Conservation (phyloP, 805 yeast species). For the Starmerella scarabaei region DNA sequence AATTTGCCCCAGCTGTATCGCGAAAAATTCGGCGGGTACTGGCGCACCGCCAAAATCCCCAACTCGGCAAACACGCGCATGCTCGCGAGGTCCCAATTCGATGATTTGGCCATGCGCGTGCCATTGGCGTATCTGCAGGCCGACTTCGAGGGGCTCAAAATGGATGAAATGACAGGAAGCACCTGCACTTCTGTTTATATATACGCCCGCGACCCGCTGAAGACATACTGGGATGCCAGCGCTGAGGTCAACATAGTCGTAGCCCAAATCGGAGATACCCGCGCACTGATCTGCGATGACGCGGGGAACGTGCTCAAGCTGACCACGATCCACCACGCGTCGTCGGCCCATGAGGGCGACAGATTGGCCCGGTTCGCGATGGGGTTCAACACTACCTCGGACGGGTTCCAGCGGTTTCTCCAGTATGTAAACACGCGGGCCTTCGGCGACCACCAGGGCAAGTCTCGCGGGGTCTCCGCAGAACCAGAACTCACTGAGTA, state of each 20-base stretch:
- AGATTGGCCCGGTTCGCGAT: constrained; percentile 54
- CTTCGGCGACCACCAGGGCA: constrained; percentile 78
- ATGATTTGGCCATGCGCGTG: constrained; percentile 48
- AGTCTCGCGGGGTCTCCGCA: constrained; percentile 72
- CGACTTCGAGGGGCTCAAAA: constrained; percentile 43
- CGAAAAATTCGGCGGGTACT: constrained; percentile 60
- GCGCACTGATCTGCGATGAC: constrained; percentile 72
- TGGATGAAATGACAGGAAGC: constrained; percentile 37
- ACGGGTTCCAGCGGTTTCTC: constrained; percentile 79
- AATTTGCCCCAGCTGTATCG: constrained; percentile 43
- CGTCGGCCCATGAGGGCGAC: constrained; percentile 61
- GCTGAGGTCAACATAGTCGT: constrained; percentile 56
- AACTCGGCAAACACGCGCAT: constrained; percentile 31
- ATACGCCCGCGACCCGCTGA: constrained; percentile 33
- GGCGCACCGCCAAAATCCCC: constrained; percentile 40
- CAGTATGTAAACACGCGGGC: constrained; percentile 83
- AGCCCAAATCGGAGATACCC: constrained; percentile 89
- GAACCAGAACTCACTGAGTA: constrained; percentile 64
- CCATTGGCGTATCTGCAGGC: constrained; percentile 53
- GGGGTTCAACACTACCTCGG: constrained; percentile 66
- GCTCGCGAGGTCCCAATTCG: constrained; percentile 26
- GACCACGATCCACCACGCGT: constrained; percentile 76
- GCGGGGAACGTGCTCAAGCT: constrained; percentile 67
- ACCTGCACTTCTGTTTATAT: constrained; percentile 58
- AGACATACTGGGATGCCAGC: constrained; percentile 45